phyloP scores from a whole-genome alignment of 768 basidiomycete species.

The Tricholoma sp. region DNA sequence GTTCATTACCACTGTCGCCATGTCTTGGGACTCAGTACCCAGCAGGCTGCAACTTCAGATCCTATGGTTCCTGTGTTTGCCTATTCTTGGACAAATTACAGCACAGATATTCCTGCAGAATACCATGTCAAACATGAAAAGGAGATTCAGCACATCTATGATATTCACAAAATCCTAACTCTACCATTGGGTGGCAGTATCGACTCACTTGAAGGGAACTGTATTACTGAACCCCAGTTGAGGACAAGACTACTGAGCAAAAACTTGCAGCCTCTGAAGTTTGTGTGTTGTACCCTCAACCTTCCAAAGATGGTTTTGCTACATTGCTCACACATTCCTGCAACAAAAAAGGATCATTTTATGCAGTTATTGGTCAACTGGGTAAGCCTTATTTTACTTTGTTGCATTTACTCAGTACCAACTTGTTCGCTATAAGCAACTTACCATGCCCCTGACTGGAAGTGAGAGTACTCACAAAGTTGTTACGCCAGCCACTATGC shows the following conservation, averaged over 20 bases:
- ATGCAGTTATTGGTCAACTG: constrained; percentile 3
- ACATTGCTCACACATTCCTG: background rate
- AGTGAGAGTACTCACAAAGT: constrained; percentile 5
- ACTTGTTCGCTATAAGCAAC: background rate
- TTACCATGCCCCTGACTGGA: background rate
- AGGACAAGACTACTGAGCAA: background rate
- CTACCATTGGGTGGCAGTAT: too few relatives aligned
- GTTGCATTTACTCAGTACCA: background rate
- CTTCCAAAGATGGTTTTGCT: background rate
- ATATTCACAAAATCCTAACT: constrained; percentile 6
- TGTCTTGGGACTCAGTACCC: constrained; percentile 12
- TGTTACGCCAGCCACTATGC: constrained; percentile 12
- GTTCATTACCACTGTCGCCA: background rate
- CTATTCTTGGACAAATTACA: constrained; percentile 1
- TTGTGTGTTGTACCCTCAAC: background rate
- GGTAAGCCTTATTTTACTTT: too few relatives aligned
- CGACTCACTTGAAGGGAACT: too few relatives aligned
- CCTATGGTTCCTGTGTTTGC: constrained; percentile 3
- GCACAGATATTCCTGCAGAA: background rate
- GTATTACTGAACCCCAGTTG: background rate
- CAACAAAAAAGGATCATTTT: constrained; percentile 2
- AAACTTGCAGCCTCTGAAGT: constrained; percentile 1
- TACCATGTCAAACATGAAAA: background rate
- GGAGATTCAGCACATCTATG: constrained; percentile 5
- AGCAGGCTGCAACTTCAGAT: constrained; percentile 3